Evolutionary conservation across 371 early-diverging fungal genomes (phyloP), one percentile per base, ranked within the genome.

Genomic region (Rhizopus stolonifer): DNA sequence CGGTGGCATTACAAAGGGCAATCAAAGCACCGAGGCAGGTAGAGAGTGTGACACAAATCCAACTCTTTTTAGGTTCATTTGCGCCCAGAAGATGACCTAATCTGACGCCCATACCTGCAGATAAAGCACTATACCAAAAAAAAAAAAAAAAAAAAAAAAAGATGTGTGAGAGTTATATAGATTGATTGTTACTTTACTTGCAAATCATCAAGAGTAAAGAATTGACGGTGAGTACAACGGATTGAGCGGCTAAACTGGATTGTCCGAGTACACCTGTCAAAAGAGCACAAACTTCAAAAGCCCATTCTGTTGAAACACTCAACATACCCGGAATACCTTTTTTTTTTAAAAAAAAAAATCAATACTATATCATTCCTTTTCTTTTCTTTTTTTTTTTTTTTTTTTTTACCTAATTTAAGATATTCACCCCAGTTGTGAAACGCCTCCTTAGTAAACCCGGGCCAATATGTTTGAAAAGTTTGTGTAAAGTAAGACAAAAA

Each of bases 241-340:
- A 65, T 60, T 75, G 76, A 10, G 70, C 76, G 4, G 76, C 76
- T 23, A 75, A 23, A 46, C 65, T 72, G 26, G 63, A 67, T 60
- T 69, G 55, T 3, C 72, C 76, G 10, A 75, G 45, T 0, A 65
- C 66, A 46, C 76, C 74, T 19, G 76, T 54, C n/a, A 70, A 25
- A 14, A 75, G 58, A 17, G 72, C 76, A 54, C 76, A 75, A 8
- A 75, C 64, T 59, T 75, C 76, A 47, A 75, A 75, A 0, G 76
- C 76, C 76, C 76, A 75, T 31, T 75, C 76, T 0, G 70, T 69
- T 0, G 69, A 61, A 1, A 71, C 67, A 52, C 76, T 75, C 15
- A 75, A 31, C 76, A 75, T 75, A 0, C 76, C 76, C 5, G 76
- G 76, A 46, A 75, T 57, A 25, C 73, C 73, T 72, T 21, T 21